Base-by-base conservation (phyloP, 306 rosid species). In the Betula pendula region DNA sequence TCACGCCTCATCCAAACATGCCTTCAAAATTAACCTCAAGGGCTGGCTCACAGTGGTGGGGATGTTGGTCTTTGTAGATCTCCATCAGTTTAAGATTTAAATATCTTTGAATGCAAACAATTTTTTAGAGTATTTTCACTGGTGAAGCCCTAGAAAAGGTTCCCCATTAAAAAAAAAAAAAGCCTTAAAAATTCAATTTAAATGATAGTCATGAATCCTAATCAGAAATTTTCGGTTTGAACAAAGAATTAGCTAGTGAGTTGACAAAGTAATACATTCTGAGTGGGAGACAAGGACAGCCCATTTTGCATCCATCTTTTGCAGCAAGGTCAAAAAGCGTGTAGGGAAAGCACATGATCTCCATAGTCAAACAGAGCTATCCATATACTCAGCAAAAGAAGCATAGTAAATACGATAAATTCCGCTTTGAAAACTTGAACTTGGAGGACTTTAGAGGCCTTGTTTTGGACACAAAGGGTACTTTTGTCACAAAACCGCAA, bases 271-370 rank as follows among this genome's bases (percentile, higher is more conserved):
- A 73, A 79, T 11, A 67, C 68, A 53, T 49, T 33, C n/a, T 59
- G 35, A 80, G 88, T 87, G 91, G 91, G 87, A 87, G 84, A 85
- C 89, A 83, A 40, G 19, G 71, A 83, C 86, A 81, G 60, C 84
- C 69, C 82, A 88, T 85, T 78, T 65, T 82, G 87, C 77, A 51
- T 74, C 77, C 49, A 16, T 33, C 83, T 82, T 80, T 82, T 72
- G 74, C 89, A n/a, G 75, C 84, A 83, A 81, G n/a, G 84, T 82
- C 83, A 80, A 83, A 87, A 85, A 72, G 84, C 81, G 27, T 24
- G 56, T 33, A 48, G 20, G 17, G 33, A 72, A 42, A n/a, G 33
- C 53, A 71, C 78, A 87, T 76, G 75, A 33, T 63, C 56, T 43
- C 71, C 67, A 25, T 47, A 27, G 72, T 80, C 85, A 81, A 75